Conservation (phyloP, 768 basidiomycete species). For the Hypholoma sublateritium region DNA sequence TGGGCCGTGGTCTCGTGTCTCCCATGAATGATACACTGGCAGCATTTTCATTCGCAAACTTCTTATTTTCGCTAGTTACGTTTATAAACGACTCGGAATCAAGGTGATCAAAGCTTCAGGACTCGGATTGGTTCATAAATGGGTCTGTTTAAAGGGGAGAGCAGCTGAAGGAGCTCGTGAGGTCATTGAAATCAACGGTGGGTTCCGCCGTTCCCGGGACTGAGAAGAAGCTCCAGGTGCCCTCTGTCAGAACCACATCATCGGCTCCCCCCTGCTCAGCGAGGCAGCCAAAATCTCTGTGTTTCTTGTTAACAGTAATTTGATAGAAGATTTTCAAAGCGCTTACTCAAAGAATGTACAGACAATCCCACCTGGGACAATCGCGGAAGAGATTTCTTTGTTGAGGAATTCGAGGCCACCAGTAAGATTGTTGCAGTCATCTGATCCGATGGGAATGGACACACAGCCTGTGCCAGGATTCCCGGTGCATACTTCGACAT, state of each 20-base stretch:
- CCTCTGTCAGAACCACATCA: background rate
- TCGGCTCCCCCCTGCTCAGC: background rate
- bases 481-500: background rate
- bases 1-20: too few species aligned
- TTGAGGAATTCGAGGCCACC: conserved; percentile 8
- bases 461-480: background rate
- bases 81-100: too few species aligned
- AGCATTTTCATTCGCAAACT: too few species aligned
- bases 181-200: conserved; percentile 6
- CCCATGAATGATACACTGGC: too few species aligned
- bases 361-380: conserved; percentile 5
- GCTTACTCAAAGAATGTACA: conserved; percentile 12
- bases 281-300: background rate
- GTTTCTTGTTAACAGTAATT: background rate
- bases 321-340: background rate
- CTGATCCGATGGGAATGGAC: background rate
- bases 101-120: too few species aligned
- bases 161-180: conserved; percentile 6
- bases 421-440: conserved; percentile 5
- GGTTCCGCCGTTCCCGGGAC: background rate
- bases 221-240: background rate
- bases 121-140: too few species aligned
- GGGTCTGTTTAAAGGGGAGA: background rate
- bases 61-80: too few species aligned
- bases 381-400: background rate